Evolutionary conservation across 2,329 filamentous ascomycete species (phyloP).

Genomic region (Ophiostoma ulmi): DNA sequence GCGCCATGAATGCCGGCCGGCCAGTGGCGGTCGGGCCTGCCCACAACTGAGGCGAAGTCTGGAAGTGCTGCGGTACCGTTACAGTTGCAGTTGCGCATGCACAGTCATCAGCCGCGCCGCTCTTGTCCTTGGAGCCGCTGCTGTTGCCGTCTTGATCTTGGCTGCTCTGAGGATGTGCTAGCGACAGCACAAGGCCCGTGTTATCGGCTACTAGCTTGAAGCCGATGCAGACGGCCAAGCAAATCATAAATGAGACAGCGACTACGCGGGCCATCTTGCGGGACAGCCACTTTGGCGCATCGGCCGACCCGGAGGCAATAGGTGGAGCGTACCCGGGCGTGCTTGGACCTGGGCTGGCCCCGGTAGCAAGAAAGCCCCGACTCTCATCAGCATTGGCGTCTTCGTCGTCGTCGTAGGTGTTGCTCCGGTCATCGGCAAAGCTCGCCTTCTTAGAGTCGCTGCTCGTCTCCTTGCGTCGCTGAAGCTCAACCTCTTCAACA

Average conservation of each 20-base stretch:
- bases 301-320: constrained; percentile 9
- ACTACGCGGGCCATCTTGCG: constrained; percentile 25
- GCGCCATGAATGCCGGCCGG: constrained; percentile 62
- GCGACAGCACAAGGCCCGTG: constrained; percentile 24
- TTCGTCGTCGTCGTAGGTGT: constrained; percentile 18
- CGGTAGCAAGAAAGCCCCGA: constrained; percentile 19
- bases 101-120: background rate
- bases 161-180: background rate
- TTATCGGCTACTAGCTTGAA: constrained; percentile 29
- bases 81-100: constrained; percentile 15
- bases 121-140: background rate
- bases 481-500: constrained; percentile 18
- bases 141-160: background rate
- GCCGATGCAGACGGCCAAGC: constrained; percentile 28
- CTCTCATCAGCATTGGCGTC: constrained; percentile 20
- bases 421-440: constrained; percentile 11
- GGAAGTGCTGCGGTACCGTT: constrained; percentile 56
- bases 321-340: background rate
- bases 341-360: background rate
- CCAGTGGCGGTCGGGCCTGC: constrained; percentile 67
- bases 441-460: background rate
- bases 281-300: constrained; percentile 21
- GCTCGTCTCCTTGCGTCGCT: background rate
- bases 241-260: constrained; percentile 28
- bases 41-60: constrained; percentile 56